Percentiles rank a stretch among this genome's conserved stretches.
phyloP scores from a whole-genome alignment of 148 eudicot genomes.

The Spergularia bocconei region DNA sequence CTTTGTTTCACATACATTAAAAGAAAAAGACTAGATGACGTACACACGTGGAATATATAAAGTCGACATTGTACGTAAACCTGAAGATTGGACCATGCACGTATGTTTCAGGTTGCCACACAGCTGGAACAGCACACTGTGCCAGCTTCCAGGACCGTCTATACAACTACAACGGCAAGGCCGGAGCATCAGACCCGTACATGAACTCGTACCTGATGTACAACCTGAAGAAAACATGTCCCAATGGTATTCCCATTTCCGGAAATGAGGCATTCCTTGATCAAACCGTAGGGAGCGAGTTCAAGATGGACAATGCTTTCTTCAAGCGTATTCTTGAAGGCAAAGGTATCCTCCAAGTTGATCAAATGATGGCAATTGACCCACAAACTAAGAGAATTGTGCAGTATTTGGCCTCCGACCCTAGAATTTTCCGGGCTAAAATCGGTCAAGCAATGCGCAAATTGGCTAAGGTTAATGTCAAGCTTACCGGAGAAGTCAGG shows the following conservation, averaged over 20 bases:
- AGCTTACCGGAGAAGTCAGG: slow-evolving; percentile 14
- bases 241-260: slow-evolving; percentile 16
- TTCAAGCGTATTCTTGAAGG: slow-evolving; percentile 11
- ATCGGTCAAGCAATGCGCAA: slow-evolving; percentile 26
- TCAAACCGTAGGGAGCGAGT: slow-evolving; percentile 26
- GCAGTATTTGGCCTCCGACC: neutral
- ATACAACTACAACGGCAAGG: slow-evolving; percentile 11
- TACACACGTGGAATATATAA: no score
- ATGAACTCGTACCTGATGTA: slow-evolving; percentile 30
- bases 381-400: slow-evolving; percentile 21
- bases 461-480: slow-evolving; percentile 20
- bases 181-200: slow-evolving; percentile 25
- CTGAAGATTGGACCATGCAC: no score
- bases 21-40: no score
- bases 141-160: slow-evolving; percentile 23
- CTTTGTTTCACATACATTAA: no score
- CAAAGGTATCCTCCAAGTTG: slow-evolving; percentile 22
- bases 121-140: slow-evolving; percentile 28
- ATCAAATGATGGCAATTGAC: slow-evolving; percentile 23
- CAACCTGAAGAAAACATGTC: slow-evolving; percentile 33
- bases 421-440: neutral
- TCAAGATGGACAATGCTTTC: slow-evolving; percentile 25
- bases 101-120: slow-evolving; percentile 21
- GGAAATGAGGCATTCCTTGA: slow-evolving; percentile 22
- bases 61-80: no score